Conservation (phyloP, 2,329 filamentous ascomycete genomes). For the Fusarium brevicatenulatum region DNA sequence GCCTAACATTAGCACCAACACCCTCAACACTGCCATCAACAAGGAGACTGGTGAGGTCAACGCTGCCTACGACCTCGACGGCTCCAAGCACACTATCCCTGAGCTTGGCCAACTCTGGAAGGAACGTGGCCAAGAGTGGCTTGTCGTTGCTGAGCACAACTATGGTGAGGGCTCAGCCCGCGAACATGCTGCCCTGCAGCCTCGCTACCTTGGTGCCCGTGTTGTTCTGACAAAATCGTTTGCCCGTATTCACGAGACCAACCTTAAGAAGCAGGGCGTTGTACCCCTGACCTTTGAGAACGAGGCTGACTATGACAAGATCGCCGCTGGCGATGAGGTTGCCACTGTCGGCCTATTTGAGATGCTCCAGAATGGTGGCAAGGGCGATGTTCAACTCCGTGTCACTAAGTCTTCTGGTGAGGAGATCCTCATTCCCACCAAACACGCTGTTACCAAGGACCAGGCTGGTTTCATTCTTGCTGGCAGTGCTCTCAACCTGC, state of each 20-base stretch:
- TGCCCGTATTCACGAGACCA: slow-evolving; percentile 93
- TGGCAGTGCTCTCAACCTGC: slow-evolving; percentile 90
- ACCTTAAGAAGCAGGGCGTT: slow-evolving; percentile 96
- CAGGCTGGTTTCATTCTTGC: slow-evolving; percentile 93
- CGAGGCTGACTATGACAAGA: slow-evolving; percentile 86
- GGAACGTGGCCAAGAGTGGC: slow-evolving; percentile 78
- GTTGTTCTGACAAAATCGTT: slow-evolving; percentile 89
- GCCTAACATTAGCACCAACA: slow-evolving; percentile 97
- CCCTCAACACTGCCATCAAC: slow-evolving; percentile 93
- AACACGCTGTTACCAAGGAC: slow-evolving; percentile 87
- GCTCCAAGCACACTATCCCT: slow-evolving; percentile 80
- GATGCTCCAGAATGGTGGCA: slow-evolving; percentile 80
- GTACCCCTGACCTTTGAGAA: slow-evolving; percentile 92
- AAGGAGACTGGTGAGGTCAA: slow-evolving; percentile 94
- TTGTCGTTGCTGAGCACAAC: slow-evolving; percentile 97
- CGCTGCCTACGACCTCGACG: slow-evolving; percentile 86
- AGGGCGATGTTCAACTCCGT: slow-evolving; percentile 76
- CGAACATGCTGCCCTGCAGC: slow-evolving; percentile 90
- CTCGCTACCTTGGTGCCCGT: slow-evolving; percentile 86
- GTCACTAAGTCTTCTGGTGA: slow-evolving; percentile 73
- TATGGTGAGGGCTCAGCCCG: slow-evolving; percentile 92
- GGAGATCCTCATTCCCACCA: slow-evolving; percentile 77
- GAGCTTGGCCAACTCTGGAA: slow-evolving; percentile 90
- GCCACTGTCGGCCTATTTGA: slow-evolving; percentile 85
- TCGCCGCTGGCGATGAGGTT: slow-evolving; percentile 85